Percentiles rank a stretch among this genome's conserved stretches.
These are phyloP conservation scores for Euphorbia schlechtendalii DNA, from an alignment of 441 rosid genomes.

Conservation along the genomic window DNA sequence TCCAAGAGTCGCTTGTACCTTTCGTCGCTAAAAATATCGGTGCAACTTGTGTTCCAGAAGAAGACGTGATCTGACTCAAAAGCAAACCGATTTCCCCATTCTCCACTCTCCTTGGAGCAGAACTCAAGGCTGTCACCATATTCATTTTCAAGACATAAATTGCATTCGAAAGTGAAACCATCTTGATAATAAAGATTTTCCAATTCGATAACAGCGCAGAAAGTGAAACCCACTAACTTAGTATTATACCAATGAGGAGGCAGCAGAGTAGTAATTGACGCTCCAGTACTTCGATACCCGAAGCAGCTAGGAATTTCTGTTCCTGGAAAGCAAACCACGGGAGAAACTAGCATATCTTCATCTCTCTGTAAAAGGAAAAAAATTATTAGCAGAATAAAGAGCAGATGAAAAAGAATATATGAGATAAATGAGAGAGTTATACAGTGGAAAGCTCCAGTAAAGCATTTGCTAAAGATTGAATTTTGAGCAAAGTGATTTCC, in stretches of 20 bases:
- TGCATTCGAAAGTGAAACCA: conserved; percentile 11
- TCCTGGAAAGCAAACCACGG: conserved; percentile 17
- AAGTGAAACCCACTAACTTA: conserved; percentile 11
- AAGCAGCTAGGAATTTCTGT: conserved; percentile 15
- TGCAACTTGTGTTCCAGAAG: conserved; percentile 15
- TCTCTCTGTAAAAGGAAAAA: conserved; percentile 4
- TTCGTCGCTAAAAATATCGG: conserved; percentile 6
- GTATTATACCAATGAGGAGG: conserved; percentile 12
- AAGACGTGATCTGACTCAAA: conserved; percentile 16
- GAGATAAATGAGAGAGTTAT: not conserved
- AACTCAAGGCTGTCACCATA: conserved; percentile 6
- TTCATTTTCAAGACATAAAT: conserved; percentile 7
- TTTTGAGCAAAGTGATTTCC: conserved; percentile 7
- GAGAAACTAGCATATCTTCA: conserved; percentile 13
- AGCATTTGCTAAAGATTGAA: conserved; percentile 10
- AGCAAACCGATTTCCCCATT: conserved; percentile 5
- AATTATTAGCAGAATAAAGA: not conserved
- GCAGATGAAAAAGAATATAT: too few species aligned
- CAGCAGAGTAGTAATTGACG: conserved; percentile 10
- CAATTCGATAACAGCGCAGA: conserved; percentile 17
- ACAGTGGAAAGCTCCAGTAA: conserved; percentile 4
- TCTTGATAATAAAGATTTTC: conserved; percentile 7
- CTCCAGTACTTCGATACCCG: conserved; percentile 5
- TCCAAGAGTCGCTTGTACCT: conserved; percentile 1
- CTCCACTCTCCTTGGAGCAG: conserved; percentile 14